Evolutionary conservation across 495 filamentous ascomycete genomes (phyloP).

Genomic region (Lineolata rhizophorae): DNA sequence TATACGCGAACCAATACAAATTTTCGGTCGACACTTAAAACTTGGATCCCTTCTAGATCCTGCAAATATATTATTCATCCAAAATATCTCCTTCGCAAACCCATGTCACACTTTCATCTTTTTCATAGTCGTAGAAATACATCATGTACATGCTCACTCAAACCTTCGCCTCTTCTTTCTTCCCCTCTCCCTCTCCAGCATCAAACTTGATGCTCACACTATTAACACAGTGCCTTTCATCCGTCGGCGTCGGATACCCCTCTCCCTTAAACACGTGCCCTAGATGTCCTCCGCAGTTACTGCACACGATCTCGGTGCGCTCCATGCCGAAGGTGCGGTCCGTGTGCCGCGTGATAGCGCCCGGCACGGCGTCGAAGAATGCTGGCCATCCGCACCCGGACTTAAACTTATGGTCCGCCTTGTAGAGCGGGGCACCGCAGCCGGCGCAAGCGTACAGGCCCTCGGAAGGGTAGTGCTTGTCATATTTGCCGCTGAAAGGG

Average conservation of each 20-base stretch:
- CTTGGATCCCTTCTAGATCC: no score
- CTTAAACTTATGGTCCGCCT: slow-evolving; percentile 78
- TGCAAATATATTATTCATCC: no score
- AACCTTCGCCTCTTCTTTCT: slow-evolving; percentile 15
- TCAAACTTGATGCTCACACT: slow-evolving; percentile 74
- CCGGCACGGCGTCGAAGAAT: slow-evolving; percentile 84
- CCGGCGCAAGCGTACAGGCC: slow-evolving; percentile 74
- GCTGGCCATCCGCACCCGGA: slow-evolving; percentile 95
- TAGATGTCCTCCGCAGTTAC: slow-evolving; percentile 83
- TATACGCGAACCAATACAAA: no score
- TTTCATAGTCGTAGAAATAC: background rate
- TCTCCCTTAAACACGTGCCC: slow-evolving; percentile 98
- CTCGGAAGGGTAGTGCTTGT: slow-evolving; percentile 52
- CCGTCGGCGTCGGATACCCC: slow-evolving; percentile 69
- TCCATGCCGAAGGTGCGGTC: slow-evolving; percentile 64
- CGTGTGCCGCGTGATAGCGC: slow-evolving; percentile 59
- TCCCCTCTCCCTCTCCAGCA: slow-evolving; percentile 3
- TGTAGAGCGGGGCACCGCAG: slow-evolving; percentile 76
- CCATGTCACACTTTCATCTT: no score
- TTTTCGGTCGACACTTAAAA: no score
- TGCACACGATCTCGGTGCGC: slow-evolving; percentile 81
- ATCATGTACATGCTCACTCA: slow-evolving; percentile 2
- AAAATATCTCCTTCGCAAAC: no score
- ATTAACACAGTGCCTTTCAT: slow-evolving; percentile 96
- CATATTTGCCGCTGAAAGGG: slow-evolving; percentile 57